Evolutionary conservation across 2,329 filamentous ascomycete genomes (phyloP).

Genomic region (Cladobotryum mycophilum): DNA sequence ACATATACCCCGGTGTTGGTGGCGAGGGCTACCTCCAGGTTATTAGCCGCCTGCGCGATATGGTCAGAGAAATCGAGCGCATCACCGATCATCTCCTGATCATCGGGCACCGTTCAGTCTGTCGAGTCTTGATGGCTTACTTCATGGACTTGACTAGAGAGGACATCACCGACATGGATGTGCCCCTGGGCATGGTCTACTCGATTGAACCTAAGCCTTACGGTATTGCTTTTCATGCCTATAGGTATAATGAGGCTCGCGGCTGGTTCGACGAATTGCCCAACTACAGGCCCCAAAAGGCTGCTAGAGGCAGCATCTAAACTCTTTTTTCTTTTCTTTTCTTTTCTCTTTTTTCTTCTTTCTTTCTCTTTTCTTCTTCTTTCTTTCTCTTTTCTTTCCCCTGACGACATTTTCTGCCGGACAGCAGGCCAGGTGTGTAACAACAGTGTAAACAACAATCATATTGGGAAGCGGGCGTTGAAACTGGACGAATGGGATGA

Average conservation of each 20-base stretch:
- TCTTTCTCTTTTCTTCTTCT: neutral
- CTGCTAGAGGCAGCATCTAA: constrained; percentile 27
- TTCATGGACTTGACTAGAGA: constrained; percentile 89
- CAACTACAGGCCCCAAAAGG: constrained; percentile 68
- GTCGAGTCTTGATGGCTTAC: constrained; percentile 88
- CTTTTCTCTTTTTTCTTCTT: neutral
- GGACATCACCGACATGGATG: constrained; percentile 89
- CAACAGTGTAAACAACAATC: constrained; percentile 5
- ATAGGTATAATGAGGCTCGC: constrained; percentile 72
- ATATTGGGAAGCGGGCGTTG: constrained; percentile 7
- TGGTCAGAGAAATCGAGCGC: constrained; percentile 94
- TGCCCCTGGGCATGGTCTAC: constrained; percentile 89
- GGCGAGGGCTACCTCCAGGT: constrained; percentile 96
- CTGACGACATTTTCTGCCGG: constrained; percentile 2
- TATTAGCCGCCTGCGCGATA: constrained; percentile 88
- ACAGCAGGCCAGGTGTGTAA: constrained; percentile 10
- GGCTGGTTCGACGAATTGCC: constrained; percentile 81
- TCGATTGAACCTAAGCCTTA: constrained; percentile 97
- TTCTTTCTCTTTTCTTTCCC: neutral
- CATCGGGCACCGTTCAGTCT: constrained; percentile 87
- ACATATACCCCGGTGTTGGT: constrained; percentile 92
- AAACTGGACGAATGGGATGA: neutral
- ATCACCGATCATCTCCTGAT: constrained; percentile 94
- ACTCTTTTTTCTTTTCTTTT: neutral
- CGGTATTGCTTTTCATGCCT: constrained; percentile 93